Evolutionary conservation across 176 grass and related monocot genomes (phyloP), one percentile per base, ranked within the genome.

Genomic region (Triticum turgidum): DNA sequence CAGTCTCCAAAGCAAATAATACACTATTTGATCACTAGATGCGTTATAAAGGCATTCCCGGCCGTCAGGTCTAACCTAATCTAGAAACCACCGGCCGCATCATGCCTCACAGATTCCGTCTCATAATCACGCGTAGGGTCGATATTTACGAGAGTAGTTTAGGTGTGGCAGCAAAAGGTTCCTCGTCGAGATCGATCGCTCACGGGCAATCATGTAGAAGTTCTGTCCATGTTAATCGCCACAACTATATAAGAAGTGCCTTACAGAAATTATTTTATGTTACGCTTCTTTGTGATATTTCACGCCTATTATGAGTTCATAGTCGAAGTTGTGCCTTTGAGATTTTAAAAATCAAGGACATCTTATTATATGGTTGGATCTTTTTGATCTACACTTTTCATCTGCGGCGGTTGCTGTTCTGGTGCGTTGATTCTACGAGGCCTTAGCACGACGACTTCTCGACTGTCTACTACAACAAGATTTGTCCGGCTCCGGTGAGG

Each of bases 41-140:
- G 1, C 33, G 29, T 25, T 25, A 21, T 61, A 64, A 64, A 71
- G 30, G 81, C 27, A 39, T 49, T 64, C 32, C 76, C 41, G n/a
- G 66, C 17, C 52, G 52, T 73, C 68, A 64, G 45, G 41, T 80
- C 66, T 45, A 84, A 30, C 74, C 66, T 45, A 84, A 30, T 84
- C 66, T 39, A 18, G 59, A 14, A 84, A 56, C 59, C 71, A 52
- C 42, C 52, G 52, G 52, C 17, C 42, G 21, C 58, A 69, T 80
- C 82, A 78, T 80, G 67, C 58, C 25, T 80, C 87, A 42, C 62
- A 80, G 82, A 80, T 84, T 84, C 76, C 76, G 7, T 65, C 76
- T 47, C 76, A 77, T 84, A 79, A 73, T 49, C 15, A 49, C 24
- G 8, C 45, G 74, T 18, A 79, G 52, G 75, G 47, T 27, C 7